A percentile compares a stretch with the other conserved stretches of the same genome.
phyloP scores from a whole-genome alignment of 2,329 filamentous ascomycete species.

The Plectosphaerella sp. region DNA sequence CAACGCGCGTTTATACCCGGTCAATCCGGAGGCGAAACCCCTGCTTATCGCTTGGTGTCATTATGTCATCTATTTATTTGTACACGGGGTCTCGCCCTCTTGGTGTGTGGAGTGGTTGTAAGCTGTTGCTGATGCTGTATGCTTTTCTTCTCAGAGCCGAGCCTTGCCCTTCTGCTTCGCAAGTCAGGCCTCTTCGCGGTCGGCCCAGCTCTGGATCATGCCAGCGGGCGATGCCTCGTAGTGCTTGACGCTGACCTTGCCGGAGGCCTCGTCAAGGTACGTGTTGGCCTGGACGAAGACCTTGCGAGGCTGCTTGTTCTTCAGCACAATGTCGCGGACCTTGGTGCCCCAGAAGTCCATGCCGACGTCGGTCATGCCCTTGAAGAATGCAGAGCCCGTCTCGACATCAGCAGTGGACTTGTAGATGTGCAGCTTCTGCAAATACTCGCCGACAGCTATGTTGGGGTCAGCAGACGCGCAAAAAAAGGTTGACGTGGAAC shows the following conservation, averaged over 20 bases:
- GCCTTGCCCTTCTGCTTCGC: not conserved
- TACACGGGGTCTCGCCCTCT: too few species aligned
- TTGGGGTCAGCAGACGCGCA: conserved; percentile 16
- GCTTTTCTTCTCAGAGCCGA: not conserved
- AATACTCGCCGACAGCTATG: conserved; percentile 72
- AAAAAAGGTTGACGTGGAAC: not conserved
- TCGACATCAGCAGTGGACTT: conserved; percentile 85
- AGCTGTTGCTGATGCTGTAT: too few species aligned
- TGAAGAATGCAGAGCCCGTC: conserved; percentile 74
- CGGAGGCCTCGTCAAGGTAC: conserved; percentile 60
- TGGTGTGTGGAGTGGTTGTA: too few species aligned
- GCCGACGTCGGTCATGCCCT: conserved; percentile 77
- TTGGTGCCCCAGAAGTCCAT: conserved; percentile 78
- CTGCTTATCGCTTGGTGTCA: not conserved
- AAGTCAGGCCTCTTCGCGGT: conserved; percentile 40
- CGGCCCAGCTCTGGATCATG: conserved; percentile 78
- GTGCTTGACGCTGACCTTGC: conserved; percentile 73
- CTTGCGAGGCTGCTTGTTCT: conserved; percentile 78
- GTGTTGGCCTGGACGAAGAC: conserved; percentile 96
- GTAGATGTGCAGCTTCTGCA: conserved; percentile 90
- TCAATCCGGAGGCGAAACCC: not conserved
- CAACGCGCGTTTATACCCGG: not conserved
- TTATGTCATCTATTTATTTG: too few species aligned
- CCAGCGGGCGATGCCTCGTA: conserved; percentile 79
- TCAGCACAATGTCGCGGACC: conserved; percentile 70